Base-by-base conservation (phyloP, 2,329 filamentous ascomycete species). In the Ophiocordyceps polyrhachis-furcata region DNA sequence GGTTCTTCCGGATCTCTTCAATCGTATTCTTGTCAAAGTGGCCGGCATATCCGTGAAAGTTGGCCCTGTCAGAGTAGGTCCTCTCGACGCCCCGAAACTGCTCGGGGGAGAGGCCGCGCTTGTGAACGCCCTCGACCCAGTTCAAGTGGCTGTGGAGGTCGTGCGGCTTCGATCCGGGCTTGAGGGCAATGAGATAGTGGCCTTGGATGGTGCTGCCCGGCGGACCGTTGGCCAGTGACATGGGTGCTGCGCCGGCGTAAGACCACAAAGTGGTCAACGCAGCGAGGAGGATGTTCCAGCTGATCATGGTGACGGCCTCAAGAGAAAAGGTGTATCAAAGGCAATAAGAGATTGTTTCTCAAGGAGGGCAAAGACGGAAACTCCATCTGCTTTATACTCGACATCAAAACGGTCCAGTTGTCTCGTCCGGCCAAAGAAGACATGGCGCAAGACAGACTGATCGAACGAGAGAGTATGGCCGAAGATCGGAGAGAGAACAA, bases 151-250 rank as follows among this genome's bases (percentile, higher is more conserved):
- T 59, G 37, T 63, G 57, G 50, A 78, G 62, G 31, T 61, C 62
- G 4, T 62, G 61, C 17, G 64, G 56, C 43, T 58, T 59, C 50
- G 65, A 63, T 44, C 65, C 67, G 49, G 62, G 61, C 58, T 78
- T 74, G 59, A 78, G 76, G 43, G 79, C 73, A 35, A 80, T 68
- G 51, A 80, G 77, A 60, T 76, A 81, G 45, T 66, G 67, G 51
- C 58, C 60, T 42, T 61, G 53, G 41, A 65, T 50, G 44, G 62
- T 46, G 29, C 51, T 41, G 37, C 50, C 47, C 14, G 43, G 9
- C 11, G 49, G 43, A 43, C 47, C 49, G 23, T 46, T 48, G 43
- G 52, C 48, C 8, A 47, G 47, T 31, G 52, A 43, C 21, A 47
- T 20, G 25, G 57, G 55, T 38, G 52, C 52, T 12, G 51, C 51